Evolutionary conservation across 2,329 filamentous ascomycete species (phyloP), one percentile per base, ranked within the genome.

Genomic region (Ilyonectria mors-panacis): DNA sequence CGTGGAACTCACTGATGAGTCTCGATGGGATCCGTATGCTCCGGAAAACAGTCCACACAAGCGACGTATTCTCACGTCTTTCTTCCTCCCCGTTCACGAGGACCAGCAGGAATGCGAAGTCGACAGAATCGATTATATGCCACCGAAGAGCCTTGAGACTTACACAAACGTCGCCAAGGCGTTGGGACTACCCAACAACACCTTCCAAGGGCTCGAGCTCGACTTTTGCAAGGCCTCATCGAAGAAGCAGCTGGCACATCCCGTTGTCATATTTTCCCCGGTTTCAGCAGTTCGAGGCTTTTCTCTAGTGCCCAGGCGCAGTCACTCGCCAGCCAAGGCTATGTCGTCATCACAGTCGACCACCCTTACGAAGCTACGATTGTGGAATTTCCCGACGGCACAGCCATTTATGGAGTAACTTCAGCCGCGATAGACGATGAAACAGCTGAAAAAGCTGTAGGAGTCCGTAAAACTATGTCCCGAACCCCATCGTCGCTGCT

Each of bases 291-390:
- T 2, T 78, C 80, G 2, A 77, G 84, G 4, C 67, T 82, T 5
- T 59, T 83, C 19, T 84, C 85, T 66, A 78, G 76, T 5, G 81
- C 77, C 12, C 75, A 81, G 30, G 81, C 82, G 1, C 77, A 79
- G 17, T 78, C 81, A 33, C 74, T 87, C n/a, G 83, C 83, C 15
- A 83, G 81, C 19, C 76, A 81, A 4, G 84, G 85, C 3, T 83
- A 81, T 63, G 76, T 80, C 6, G 82, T 86, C 15, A 75, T 85
- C 13, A 77, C 84, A 0, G 75, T 87, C 37, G 85, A 87, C 67
- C 84, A 86, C 58, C 80, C 85, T 0, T 79, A 83, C 63, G 84
- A 86, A 55, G 75, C 80, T 1, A 66, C 73, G 7, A 75, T 83
- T 28, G 78, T 86, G 17, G 80, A 84, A 58, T 85, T 82, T 48